Base-by-base conservation (phyloP, 371 early-diverging fungal species). In the Rhizoclosmatium hyalinum region DNA sequence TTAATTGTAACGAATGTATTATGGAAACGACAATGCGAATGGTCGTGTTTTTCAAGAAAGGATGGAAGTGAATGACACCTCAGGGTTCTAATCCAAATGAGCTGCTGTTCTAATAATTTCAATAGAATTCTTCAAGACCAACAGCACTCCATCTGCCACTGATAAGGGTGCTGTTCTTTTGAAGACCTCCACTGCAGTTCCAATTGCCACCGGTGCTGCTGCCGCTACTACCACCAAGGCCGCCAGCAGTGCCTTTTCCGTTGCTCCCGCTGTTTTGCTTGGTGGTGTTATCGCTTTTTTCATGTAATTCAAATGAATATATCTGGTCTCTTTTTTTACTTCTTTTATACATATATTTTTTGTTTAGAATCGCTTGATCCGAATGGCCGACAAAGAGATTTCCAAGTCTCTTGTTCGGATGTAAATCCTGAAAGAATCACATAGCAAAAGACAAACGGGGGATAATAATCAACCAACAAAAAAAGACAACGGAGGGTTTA, bases 61-160 rank as follows among this genome's bases (percentile, higher is more conserved):
- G 53, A n/a, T 10, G 53, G 14, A 12, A 12, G 10, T 53, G 53
- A 53, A 17, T 17, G 17, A 24, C 24, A 24, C 32, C 1, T 32
- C 32, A 32, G 32, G 32, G 53, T 53, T 53, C 14, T 53, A 53
- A 53, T 53, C 14, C 1, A n/a, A 53, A 53, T 1, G 53, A 1
- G 1, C n/a, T n/a, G 53, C 10, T 12, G 14, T 53, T 53, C 53
- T 12, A 10, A 10, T 53, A 10, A 1, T n/a, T 10, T 53, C 53
- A n/a, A 2, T 32, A 64, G 50, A 66, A 50, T 66, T 66, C 66
- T 66, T 66, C 47, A 50, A 45, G 47, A 66, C 66, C 46, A 66
- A 66, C 66, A 45, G 46, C 21, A 66, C 66, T 6, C 66, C 66
- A 10, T n/a, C 66, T 3, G 19, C 12, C 45, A 45, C 24, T 44